Percentiles rank a stretch among this genome's conserved stretches.
Evolutionary conservation across 495 filamentous ascomycete genomes (phyloP).

Genomic region (Penicillium herquei): DNA sequence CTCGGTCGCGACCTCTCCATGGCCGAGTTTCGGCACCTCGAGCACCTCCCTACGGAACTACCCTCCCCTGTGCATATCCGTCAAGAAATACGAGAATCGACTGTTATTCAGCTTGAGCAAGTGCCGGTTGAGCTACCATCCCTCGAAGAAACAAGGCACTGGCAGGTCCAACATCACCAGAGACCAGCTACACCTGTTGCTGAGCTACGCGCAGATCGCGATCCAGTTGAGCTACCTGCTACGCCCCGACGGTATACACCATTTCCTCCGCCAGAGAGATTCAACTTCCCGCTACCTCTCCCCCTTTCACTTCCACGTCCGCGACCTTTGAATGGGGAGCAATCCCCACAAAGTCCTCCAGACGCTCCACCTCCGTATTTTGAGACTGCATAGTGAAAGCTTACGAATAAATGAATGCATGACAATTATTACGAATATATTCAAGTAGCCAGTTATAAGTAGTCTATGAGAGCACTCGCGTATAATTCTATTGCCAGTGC

Average conservation of each 20-base stretch:
- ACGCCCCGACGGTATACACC: background rate
- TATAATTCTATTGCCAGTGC: background rate
- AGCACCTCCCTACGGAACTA: background rate
- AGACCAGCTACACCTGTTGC: background rate
- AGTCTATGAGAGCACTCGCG: background rate
- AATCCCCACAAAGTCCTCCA: background rate
- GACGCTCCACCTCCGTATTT: background rate
- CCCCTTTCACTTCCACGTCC: background rate
- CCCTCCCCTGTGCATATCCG: background rate
- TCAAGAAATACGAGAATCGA: background rate
- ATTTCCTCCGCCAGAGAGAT: background rate
- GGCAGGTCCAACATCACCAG: conserved; percentile 6
- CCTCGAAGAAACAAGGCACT: conserved; percentile 2
- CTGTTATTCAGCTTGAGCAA: background rate
- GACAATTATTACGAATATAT: background rate
- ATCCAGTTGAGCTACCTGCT: conserved; percentile 9
- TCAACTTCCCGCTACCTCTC: background rate
- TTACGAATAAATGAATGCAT: background rate
- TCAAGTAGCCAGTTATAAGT: background rate
- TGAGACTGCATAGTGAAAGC: background rate
- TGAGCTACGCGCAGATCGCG: conserved; percentile 5
- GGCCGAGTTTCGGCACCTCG: conserved; percentile 28
- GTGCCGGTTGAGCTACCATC: conserved; percentile 9
- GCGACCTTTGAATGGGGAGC: background rate
- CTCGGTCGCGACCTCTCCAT: conserved; percentile 43